Base-by-base conservation (phyloP, 345 rosid genomes). In the Geranium rotundifolium region DNA sequence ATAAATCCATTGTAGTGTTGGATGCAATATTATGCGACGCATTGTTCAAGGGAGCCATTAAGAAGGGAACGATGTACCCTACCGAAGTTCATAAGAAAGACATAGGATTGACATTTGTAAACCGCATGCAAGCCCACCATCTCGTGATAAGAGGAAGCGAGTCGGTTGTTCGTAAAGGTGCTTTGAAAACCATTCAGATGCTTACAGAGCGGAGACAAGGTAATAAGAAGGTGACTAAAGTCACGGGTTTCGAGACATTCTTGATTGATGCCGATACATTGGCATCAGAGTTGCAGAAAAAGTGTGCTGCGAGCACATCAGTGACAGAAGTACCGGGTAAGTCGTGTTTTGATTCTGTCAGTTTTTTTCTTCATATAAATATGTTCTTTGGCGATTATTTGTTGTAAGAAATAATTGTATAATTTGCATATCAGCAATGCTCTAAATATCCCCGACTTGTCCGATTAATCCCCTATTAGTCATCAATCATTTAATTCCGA, bases 261-360 rank as follows among this genome's bases (percentile, higher is more conserved):
- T 78, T 90, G 75, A 65, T 93, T 17, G 91, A 86, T 41, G 87
- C 96, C 61, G 99, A 93, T 71, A 73, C 86, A 50, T 69, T 90
- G 69, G 99, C 96, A 50, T 87, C 97, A 20, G 99, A 93, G 71
- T 73, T 93, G 80, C 99, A 93, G 85, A 93, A 93, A 78, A 92
- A 92, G 76, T 84, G 83, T 76, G 99, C 99, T 69, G 90, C 97
- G 70, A 90, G 99, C 73, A 87, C 96, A 59, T 71, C 99, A 5
- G 83, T 86, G 73, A 69, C 78, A 29, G 99, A 90, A 71, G 78
- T 90, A 56, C 96, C 91, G 34, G 96, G 97, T 92, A 67, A 57
- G 18, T 57, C 37, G 30, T 27, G 49, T 29, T 54, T 18, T 52
- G 4, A 29, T 50, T 19, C 19, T 27, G 20, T 19, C 52, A 23